A percentile compares a stretch with the other conserved stretches of the same genome.
phyloP scores from a whole-genome alignment of 495 filamentous ascomycete species.

The Penicillium mononematosum region DNA sequence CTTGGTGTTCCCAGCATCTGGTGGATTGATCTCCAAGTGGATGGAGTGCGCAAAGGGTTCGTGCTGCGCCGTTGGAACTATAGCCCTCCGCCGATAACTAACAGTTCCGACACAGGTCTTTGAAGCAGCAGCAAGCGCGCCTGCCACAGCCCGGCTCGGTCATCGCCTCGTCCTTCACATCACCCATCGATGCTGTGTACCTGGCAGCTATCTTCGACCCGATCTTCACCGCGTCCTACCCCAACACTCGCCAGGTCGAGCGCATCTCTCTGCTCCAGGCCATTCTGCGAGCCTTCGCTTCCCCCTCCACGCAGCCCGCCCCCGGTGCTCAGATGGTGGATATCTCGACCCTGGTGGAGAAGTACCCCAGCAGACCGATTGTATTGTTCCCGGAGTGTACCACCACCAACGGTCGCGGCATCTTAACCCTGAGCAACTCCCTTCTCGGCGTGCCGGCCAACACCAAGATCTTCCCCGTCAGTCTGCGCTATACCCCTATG shows the following conservation, averaged over 20 bases:
- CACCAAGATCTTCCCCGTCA: constrained; percentile 82
- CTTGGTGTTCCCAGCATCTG: constrained; percentile 86
- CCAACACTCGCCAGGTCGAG: constrained; percentile 67
- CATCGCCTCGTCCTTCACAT: constrained; percentile 88
- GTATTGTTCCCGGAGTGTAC: constrained; percentile 90
- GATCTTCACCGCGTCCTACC: constrained; percentile 83
- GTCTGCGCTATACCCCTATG: constrained; percentile 77
- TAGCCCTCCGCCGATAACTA: not conserved
- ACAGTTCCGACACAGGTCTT: constrained; percentile 38
- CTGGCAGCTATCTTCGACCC: constrained; percentile 97
- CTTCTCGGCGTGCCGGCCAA: constrained; percentile 62
- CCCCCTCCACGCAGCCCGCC: constrained; percentile 49
- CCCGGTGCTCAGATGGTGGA: constrained; percentile 54
- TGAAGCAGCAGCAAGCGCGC: constrained; percentile 60
- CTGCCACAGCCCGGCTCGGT: constrained; percentile 74
- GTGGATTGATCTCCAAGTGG: constrained; percentile 97
- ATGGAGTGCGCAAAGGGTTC: constrained; percentile 86
- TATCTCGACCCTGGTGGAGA: constrained; percentile 58
- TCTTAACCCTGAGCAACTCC: constrained; percentile 75
- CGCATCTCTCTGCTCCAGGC: constrained; percentile 73
- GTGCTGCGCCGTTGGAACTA: constrained; percentile 13
- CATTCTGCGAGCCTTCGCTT: constrained; percentile 68
- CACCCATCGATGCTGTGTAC: constrained; percentile 89
- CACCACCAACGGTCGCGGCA: constrained; percentile 90
- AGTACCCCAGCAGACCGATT: constrained; percentile 71